phyloP scores from a whole-genome alignment of 495 filamentous ascomycete species.

The Talaromyces proteolyticus region DNA sequence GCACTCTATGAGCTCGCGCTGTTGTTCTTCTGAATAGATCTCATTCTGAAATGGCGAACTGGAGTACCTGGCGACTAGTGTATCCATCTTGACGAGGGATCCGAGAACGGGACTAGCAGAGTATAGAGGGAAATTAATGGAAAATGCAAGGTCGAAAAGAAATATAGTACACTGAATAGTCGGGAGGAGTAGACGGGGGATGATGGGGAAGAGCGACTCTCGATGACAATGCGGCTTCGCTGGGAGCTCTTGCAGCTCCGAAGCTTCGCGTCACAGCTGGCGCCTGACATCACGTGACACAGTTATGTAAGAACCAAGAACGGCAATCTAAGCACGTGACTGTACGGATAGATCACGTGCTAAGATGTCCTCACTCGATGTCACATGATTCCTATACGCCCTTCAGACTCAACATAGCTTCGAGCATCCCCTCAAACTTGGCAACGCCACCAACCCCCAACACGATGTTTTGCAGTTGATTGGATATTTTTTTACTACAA shows the following conservation, averaged over 20 bases:
- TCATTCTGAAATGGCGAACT: slow-evolving; percentile 67
- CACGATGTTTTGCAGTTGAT: too few species aligned
- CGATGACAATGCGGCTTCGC: slow-evolving; percentile 23
- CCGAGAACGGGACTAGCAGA: not conserved
- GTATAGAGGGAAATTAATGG: not conserved
- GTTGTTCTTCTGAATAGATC: slow-evolving; percentile 65
- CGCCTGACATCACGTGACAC: slow-evolving; percentile 37
- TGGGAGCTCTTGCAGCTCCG: slow-evolving; percentile 18
- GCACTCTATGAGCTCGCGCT: slow-evolving; percentile 63
- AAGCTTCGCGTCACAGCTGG: slow-evolving; percentile 39
- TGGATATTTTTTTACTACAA: too few species aligned
- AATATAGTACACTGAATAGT: slow-evolving; percentile 2
- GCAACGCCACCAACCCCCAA: too few species aligned
- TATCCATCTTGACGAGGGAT: slow-evolving; percentile 63
- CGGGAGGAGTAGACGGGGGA: slow-evolving; percentile 2
- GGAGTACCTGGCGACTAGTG: slow-evolving; percentile 85
- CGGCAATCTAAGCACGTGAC: too few species aligned
- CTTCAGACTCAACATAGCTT: too few species aligned
- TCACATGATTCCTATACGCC: too few species aligned
- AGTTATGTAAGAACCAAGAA: too few species aligned
- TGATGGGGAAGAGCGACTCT: slow-evolving; percentile 2
- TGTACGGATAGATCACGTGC: too few species aligned
- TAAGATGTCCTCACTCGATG: too few species aligned
- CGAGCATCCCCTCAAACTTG: too few species aligned
- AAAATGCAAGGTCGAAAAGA: not conserved